These are phyloP conservation scores for Tulasnella sp. DNA, from an alignment of 768 basidiomycete species.

Conservation along the genomic window DNA sequence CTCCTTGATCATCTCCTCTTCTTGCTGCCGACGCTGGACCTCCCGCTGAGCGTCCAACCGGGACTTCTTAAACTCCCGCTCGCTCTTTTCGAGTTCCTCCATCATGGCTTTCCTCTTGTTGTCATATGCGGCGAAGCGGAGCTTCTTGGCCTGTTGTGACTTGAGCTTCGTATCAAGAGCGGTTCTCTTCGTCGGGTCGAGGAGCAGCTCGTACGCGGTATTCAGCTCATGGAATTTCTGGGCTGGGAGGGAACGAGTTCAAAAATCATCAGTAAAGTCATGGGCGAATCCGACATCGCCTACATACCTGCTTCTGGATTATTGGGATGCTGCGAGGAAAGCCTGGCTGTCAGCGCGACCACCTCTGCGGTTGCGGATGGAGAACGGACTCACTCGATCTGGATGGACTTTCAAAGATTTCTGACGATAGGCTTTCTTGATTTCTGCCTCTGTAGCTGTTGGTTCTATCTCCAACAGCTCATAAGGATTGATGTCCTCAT, in stretches of 20 bases:
- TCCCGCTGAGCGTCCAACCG: constrained; percentile 53
- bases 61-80: constrained; percentile 70
- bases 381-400: constrained; percentile 60
- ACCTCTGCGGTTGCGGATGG: constrained; percentile 3
- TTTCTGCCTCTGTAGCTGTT: constrained; percentile 72
- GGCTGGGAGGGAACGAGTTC: constrained; percentile 40
- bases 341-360: constrained; percentile 26
- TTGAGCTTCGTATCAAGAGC: constrained; percentile 78
- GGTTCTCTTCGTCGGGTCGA: constrained; percentile 72
- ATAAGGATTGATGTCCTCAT: constrained; percentile 68
- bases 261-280: neutral
- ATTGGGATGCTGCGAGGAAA: constrained; percentile 59
- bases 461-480: constrained; percentile 58
- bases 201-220: constrained; percentile 71
- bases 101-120: constrained; percentile 68
- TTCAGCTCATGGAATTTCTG: constrained; percentile 82
- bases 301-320: constrained; percentile 69
- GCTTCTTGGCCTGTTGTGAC: constrained; percentile 60
- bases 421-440: constrained; percentile 73
- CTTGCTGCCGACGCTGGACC: constrained; percentile 53
- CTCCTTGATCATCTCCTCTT: constrained; percentile 70
- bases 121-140: constrained; percentile 66
- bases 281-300: neutral
- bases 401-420: constrained; percentile 83
- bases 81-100: constrained; percentile 74